Percentiles rank a stretch among this genome's conserved stretches.
These are phyloP conservation scores for Sclerotiophoma versabilis DNA, from an alignment of 2,329 filamentous ascomycete genomes.

Conservation along the genomic window DNA sequence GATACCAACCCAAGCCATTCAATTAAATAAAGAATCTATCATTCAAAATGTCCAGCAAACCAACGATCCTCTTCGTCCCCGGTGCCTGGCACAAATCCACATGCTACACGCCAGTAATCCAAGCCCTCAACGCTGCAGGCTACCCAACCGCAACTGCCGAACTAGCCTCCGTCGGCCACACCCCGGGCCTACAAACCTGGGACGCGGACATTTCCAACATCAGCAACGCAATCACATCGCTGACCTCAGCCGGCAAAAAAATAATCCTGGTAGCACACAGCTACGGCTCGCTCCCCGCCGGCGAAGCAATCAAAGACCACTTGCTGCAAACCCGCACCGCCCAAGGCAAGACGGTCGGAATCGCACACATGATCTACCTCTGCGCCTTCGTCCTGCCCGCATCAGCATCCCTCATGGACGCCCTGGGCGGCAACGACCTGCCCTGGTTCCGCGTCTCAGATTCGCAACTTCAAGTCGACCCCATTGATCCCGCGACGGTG, in stretches of 20 bases:
- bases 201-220: not conserved
- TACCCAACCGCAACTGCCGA: conserved; percentile 2
- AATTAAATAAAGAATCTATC: not conserved
- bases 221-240: fast-evolving
- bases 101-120: not conserved
- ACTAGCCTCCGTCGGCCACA: not conserved
- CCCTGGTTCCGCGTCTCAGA: not conserved
- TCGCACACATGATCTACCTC: not conserved
- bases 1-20: too few species aligned
- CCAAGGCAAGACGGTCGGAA: not conserved
- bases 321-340: not conserved
- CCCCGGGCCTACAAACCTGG: not conserved
- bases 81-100: conserved; percentile 11
- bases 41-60: not conserved
- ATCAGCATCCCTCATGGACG: not conserved
- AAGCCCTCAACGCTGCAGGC: not conserved
- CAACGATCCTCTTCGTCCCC: conserved; percentile 10
- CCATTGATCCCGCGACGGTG: not conserved
- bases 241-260: not conserved
- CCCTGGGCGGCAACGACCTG: not conserved
- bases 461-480: not conserved
- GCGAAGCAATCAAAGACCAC: not conserved
- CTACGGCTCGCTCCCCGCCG: conserved; percentile 3
- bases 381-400: not conserved
- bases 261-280: conserved; percentile 1